These are phyloP conservation scores for Globisporangium radiosum DNA, from an alignment of 352 stramenopile genomes.

Conservation along the genomic window DNA sequence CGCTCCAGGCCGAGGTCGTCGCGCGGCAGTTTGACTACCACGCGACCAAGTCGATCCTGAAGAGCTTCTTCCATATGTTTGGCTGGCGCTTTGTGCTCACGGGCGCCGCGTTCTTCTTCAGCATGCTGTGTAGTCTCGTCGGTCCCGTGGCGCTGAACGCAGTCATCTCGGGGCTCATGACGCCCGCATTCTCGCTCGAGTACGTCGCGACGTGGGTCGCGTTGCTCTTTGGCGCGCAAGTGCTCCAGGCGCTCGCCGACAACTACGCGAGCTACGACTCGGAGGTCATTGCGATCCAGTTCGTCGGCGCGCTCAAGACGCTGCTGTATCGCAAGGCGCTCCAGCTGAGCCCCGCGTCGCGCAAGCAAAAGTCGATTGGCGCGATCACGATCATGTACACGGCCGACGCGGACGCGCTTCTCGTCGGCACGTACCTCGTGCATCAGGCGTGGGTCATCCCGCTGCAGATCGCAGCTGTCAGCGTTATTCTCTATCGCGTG, in stretches of 20 bases:
- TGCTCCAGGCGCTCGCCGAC: conserved; percentile 40
- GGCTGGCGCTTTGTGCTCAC: conserved; percentile 33
- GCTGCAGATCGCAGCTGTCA: conserved; percentile 38
- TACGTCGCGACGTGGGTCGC: conserved; percentile 19
- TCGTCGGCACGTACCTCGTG: conserved; percentile 11
- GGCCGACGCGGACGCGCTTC: conserved; percentile 2
- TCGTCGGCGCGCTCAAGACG: conserved; percentile 29
- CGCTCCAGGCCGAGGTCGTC: conserved; percentile 17
- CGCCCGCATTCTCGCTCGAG: conserved; percentile 7
- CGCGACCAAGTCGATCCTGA: conserved; percentile 15
- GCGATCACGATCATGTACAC: conserved; percentile 38
- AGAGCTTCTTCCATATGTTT: conserved; percentile 19
- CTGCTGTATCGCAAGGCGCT: conserved; percentile 17
- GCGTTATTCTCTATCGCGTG: no score
- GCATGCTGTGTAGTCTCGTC: conserved; percentile 43
- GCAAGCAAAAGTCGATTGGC: conserved; percentile 19
- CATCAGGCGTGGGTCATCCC: conserved; percentile 45
- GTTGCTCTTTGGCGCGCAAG: conserved; percentile 34
- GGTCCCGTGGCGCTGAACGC: conserved; percentile 41
- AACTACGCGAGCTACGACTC: conserved; percentile 33
- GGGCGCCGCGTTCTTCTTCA: conserved; percentile 33
- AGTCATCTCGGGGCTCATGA: conserved; percentile 3
- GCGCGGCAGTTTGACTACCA: conserved; percentile 18
- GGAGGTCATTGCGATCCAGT: conserved; percentile 43
- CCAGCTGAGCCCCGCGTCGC: conserved; percentile 28